Percentiles rank a stretch among this genome's conserved stretches.
These are phyloP conservation scores for Botrytis deweyae DNA, from an alignment of 2,329 filamentous ascomycete species.

Conservation along the genomic window DNA sequence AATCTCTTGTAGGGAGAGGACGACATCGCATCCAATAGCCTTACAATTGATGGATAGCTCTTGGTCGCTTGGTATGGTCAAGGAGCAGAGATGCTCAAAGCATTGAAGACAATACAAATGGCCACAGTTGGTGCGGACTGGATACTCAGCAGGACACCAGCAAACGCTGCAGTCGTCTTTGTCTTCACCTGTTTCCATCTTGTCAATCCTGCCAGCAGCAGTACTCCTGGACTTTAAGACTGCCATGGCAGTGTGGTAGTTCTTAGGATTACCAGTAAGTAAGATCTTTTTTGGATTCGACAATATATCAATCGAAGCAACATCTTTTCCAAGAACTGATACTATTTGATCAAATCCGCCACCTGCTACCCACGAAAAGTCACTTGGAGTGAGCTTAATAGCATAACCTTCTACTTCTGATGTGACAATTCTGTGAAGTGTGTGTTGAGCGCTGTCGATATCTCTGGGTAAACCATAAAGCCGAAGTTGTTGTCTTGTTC, in stretches of 20 bases:
- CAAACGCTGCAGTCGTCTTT: constrained; percentile 5
- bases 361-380: background rate
- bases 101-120: constrained; percentile 45
- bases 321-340: background rate
- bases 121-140: background rate
- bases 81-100: constrained; percentile 41
- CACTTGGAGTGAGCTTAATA: constrained; percentile 38
- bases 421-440: constrained; percentile 36
- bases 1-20: constrained; percentile 24
- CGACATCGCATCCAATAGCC: constrained; percentile 15
- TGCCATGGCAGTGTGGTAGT: constrained; percentile 1
- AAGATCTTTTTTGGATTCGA: background rate
- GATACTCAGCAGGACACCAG: background rate
- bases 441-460: constrained; percentile 25
- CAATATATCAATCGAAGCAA: constrained; percentile 31
- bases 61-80: constrained; percentile 28
- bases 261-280: background rate
- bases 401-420: constrained; percentile 25
- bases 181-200: background rate
- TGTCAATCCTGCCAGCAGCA: background rate
- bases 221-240: constrained; percentile 1
- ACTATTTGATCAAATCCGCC: constrained; percentile 6
- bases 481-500: background rate
- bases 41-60: constrained; percentile 24
- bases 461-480: background rate